Percentiles rank a stretch among this genome's conserved stretches.
These are phyloP conservation scores for Miscanthus sacchariflorus DNA, from an alignment of 202 grass and related monocot species.

Conservation along the genomic window DNA sequence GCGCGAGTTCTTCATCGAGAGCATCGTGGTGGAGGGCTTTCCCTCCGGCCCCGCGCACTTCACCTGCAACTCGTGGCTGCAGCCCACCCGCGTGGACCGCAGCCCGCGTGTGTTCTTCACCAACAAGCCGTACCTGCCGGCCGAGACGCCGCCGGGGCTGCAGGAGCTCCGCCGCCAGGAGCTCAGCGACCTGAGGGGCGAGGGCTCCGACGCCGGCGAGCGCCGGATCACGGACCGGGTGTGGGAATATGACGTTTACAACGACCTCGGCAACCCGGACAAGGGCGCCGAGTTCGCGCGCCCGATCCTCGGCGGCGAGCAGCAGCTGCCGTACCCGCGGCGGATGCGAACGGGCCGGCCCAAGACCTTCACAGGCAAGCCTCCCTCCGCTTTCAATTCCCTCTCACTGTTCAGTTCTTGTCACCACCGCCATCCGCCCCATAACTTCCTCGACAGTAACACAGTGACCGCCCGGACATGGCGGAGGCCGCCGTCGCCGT, in stretches of 20 bases:
- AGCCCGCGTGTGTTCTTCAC: conserved; percentile 85
- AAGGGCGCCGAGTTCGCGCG: conserved; percentile 66
- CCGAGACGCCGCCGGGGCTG: conserved; percentile 76
- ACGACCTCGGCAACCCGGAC: conserved; percentile 88
- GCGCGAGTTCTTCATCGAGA: conserved; percentile 80
- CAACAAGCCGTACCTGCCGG: conserved; percentile 82
- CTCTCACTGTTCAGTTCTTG: background rate
- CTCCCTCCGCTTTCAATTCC: background rate
- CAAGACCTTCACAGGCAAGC: conserved; percentile 63
- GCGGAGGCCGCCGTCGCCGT: conserved; percentile 21
- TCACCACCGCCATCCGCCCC: background rate
- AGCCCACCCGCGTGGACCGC: conserved; percentile 54
- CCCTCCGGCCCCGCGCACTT: conserved; percentile 64
- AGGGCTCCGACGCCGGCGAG: conserved; percentile 43
- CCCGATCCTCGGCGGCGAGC: conserved; percentile 68
- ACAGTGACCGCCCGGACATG: conserved; percentile 33
- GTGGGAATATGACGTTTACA: conserved; percentile 80
- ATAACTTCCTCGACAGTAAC: conserved; percentile 44
- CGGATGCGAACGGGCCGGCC: conserved; percentile 69
- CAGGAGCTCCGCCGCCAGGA: conserved; percentile 60
- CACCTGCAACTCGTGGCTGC: conserved; percentile 88
- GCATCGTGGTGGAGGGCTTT: conserved; percentile 87
- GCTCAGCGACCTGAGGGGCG: conserved; percentile 65
- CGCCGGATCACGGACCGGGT: conserved; percentile 61
- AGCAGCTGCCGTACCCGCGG: conserved; percentile 70